These are phyloP conservation scores for Penicillium verhagenii DNA, from an alignment of 495 filamentous ascomycete species.

Conservation along the genomic window DNA sequence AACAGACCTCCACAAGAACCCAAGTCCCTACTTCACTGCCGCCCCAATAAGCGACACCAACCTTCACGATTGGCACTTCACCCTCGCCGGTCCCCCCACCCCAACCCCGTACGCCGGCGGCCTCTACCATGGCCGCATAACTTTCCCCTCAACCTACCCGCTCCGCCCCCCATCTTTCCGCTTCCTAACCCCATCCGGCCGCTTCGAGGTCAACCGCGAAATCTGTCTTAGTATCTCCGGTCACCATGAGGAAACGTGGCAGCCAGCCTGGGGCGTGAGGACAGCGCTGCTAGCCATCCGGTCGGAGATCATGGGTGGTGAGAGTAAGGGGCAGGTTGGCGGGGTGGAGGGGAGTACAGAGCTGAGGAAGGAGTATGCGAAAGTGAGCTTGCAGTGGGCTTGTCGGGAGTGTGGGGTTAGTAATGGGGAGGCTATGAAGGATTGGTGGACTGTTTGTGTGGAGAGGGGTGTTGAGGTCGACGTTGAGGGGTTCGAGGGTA, in stretches of 20 bases:
- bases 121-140: constrained; percentile 94
- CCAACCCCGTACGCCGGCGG: constrained; percentile 76
- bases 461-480: constrained; percentile 50
- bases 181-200: constrained; percentile 86
- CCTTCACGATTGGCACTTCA: constrained; percentile 99
- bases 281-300: constrained; percentile 54
- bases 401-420: constrained; percentile 62
- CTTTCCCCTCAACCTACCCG: constrained; percentile 84
- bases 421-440: constrained; percentile 71
- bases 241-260: constrained; percentile 98
- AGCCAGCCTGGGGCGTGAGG: constrained; percentile 93
- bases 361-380: constrained; percentile 64
- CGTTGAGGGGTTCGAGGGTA: constrained; percentile 21
- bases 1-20: constrained; percentile 71
- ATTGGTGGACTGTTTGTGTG: constrained; percentile 57
- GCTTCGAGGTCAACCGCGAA: constrained; percentile 96
- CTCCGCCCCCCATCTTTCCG: constrained; percentile 88
- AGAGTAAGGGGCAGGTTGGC: constrained; percentile 72
- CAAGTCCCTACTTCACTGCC: constrained; percentile 80
- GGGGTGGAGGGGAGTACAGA: constrained; percentile 72
- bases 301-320: constrained; percentile 51
- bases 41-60: constrained; percentile 72
- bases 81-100: constrained; percentile 81
- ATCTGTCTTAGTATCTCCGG: constrained; percentile 92
- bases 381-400: constrained; percentile 56